Percentiles rank a stretch among this genome's conserved stretches.
Evolutionary conservation across 306 rosid genomes (phyloP).

Genomic region (Vicia faba): DNA sequence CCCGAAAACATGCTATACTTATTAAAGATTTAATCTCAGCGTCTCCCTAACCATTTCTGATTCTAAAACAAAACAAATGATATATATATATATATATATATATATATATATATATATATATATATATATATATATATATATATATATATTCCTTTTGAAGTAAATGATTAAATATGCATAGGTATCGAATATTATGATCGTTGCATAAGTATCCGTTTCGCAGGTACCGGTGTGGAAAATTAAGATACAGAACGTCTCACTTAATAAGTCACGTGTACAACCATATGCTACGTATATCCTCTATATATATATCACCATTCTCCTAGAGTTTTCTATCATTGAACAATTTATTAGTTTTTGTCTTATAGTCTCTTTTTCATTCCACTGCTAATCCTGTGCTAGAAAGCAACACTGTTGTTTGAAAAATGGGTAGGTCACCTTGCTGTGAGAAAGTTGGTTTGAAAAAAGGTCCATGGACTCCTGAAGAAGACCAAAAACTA

Average conservation of each 20-base stretch:
- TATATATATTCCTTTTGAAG: background rate
- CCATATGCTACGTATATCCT: background rate
- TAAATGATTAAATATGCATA: background rate
- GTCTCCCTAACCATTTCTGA: no score
- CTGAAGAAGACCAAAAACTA: constrained; percentile 65
- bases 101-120: no score
- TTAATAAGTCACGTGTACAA: background rate
- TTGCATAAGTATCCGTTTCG: constrained; percentile 2
- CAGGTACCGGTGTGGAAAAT: constrained; percentile 14
- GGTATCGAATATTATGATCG: background rate
- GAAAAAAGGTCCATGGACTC: constrained; percentile 70
- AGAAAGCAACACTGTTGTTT: background rate
- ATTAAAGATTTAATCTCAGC: no score
- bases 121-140: no score
- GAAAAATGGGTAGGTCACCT: constrained; percentile 57
- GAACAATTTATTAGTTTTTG: background rate
- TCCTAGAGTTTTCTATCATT: background rate
- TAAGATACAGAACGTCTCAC: constrained; percentile 19
- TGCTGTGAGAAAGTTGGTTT: constrained; percentile 50
- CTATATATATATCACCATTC: constrained; percentile 8
- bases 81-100: no score
- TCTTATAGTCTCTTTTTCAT: background rate
- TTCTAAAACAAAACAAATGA: no score
- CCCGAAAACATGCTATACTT: no score
- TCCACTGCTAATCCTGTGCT: no score